Evolutionary conservation across 2,329 filamentous ascomycete species (phyloP).

Genomic region (Penicillium hordei): DNA sequence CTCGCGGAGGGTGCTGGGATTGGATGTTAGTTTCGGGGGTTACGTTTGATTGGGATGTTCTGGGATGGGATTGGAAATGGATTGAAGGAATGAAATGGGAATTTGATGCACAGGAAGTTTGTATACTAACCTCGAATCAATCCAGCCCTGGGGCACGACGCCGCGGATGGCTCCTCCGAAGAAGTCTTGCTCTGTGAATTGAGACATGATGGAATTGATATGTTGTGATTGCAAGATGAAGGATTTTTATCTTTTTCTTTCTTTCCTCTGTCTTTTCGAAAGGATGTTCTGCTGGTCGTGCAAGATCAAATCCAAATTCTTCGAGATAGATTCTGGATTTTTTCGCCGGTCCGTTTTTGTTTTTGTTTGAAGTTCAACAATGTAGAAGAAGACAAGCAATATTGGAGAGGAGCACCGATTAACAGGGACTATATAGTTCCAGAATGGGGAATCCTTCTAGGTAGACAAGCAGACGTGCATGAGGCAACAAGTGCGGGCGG

Average conservation of each 20-base stretch:
- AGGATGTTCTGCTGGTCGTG: neutral
- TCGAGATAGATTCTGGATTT: neutral
- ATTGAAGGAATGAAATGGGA: neutral
- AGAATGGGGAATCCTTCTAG: neutral
- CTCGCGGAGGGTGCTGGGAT: constrained; percentile 36
- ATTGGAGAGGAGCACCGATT: neutral
- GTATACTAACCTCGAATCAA: constrained; percentile 38
- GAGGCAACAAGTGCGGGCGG: constrained; percentile 23
- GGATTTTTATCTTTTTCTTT: neutral
- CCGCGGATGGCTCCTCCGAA: constrained; percentile 40
- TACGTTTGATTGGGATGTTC: neutral
- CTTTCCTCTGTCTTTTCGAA: neutral
- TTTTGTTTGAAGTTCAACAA: neutral
- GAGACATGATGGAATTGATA: constrained; percentile 21
- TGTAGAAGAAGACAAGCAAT: neutral
- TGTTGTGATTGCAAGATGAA: neutral
- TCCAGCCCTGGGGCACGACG: constrained; percentile 35
- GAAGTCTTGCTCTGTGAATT: constrained; percentile 30
- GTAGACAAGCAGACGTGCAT: constrained; percentile 4
- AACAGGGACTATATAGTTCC: constrained; percentile 1
- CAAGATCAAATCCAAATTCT: neutral
- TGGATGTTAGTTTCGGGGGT: constrained; percentile 11
- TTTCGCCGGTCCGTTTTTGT: neutral
- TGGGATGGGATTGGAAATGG: neutral
- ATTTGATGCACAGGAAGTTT: neutral